These are phyloP conservation scores for Lecanicillium sp. DNA, from an alignment of 2,329 filamentous ascomycete species.

Conservation along the genomic window DNA sequence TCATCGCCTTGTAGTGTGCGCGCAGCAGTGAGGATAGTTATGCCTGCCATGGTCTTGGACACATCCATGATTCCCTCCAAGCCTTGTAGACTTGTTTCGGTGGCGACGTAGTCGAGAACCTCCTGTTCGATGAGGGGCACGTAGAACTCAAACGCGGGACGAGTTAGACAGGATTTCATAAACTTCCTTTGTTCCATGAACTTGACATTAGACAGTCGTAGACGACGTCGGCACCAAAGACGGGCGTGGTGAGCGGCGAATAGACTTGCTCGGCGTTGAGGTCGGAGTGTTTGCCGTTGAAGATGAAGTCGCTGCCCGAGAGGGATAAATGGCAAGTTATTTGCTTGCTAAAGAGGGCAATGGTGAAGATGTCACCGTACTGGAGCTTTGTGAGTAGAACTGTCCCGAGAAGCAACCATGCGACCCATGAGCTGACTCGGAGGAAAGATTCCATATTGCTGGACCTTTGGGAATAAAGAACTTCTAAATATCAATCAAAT, in stretches of 20 bases:
- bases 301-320: constrained; percentile 46
- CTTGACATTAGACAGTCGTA: constrained; percentile 78
- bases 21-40: constrained; percentile 76
- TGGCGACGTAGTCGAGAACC: constrained; percentile 55
- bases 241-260: constrained; percentile 39
- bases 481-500: too few relatives aligned
- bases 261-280: constrained; percentile 49
- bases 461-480: too few relatives aligned
- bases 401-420: too few relatives aligned
- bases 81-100: constrained; percentile 47
- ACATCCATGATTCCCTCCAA: constrained; percentile 55
- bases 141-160: constrained; percentile 54
- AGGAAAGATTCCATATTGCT: too few relatives aligned
- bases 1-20: constrained; percentile 68
- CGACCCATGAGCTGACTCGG: too few relatives aligned
- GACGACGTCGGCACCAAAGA: constrained; percentile 70
- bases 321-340: constrained; percentile 42
- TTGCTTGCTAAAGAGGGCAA: constrained; percentile 41
- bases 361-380: constrained; percentile 47
- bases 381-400: too few relatives aligned
- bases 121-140: constrained; percentile 66
- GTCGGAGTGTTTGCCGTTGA: constrained; percentile 45
- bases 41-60: constrained; percentile 59
- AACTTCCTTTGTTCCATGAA: constrained; percentile 88
- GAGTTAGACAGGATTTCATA: constrained; percentile 63